phyloP scores from a whole-genome alignment of 192 early-diverging fungal species.

The Backusella morwellensis region DNA sequence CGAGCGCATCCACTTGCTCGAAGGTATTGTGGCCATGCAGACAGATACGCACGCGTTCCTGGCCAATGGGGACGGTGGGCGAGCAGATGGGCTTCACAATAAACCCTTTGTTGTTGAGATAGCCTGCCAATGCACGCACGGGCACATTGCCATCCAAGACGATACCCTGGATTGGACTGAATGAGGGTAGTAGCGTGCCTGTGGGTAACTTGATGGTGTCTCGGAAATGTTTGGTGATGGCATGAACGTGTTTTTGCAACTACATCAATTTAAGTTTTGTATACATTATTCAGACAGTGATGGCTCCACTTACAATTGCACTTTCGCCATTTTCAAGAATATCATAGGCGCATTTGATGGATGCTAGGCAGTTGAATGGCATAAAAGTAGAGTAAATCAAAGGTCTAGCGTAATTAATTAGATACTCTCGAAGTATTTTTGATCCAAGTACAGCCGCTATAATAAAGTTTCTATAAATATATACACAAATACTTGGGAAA shows the following conservation, averaged over 20 bases:
- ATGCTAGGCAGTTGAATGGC: constrained; percentile 59
- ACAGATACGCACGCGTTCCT: constrained; percentile 83
- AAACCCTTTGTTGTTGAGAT: constrained; percentile 49
- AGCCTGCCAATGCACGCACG: constrained; percentile 41
- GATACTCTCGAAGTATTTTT: constrained; percentile 56
- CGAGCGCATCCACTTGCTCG: constrained; percentile 50
- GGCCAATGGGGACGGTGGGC: constrained; percentile 76
- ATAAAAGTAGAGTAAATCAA: constrained; percentile 82
- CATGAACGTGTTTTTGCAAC: constrained; percentile 43
- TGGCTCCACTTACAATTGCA: constrained; percentile 40
- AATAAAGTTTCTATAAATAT: not conserved
- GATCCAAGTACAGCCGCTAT: constrained; percentile 73
- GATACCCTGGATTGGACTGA: constrained; percentile 76
- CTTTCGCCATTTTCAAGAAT: constrained; percentile 52
- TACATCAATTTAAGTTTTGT: not conserved
- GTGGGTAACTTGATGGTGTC: constrained; percentile 41
- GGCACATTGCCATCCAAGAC: constrained; percentile 65
- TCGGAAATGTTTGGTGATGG: constrained; percentile 54
- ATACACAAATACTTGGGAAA: not conserved
- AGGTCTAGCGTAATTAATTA: constrained; percentile 82
- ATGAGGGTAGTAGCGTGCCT: constrained; percentile 58
- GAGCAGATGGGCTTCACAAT: constrained; percentile 78
- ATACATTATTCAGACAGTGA: not conserved
- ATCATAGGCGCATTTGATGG: constrained; percentile 67
- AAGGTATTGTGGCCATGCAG: constrained; percentile 74